Percentiles rank a stretch among this genome's conserved stretches.
phyloP scores from a whole-genome alignment of 1,284 basidiomycete genomes.

The Trametes polyzona region DNA sequence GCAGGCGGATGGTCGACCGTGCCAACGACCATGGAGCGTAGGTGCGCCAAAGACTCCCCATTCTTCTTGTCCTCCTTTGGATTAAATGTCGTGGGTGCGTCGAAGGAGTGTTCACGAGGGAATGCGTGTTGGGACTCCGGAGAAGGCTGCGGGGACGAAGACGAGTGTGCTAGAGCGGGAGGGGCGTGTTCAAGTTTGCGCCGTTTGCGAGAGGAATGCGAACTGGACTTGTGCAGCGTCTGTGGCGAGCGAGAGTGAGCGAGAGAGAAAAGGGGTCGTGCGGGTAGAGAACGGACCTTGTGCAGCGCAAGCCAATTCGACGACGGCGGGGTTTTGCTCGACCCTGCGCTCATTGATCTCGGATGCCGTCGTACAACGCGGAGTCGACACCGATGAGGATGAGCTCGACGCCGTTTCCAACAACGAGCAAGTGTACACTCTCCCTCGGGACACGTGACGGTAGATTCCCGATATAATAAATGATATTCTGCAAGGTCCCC shows the following conservation, averaged over 20 bases:
- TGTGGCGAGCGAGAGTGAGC: not conserved
- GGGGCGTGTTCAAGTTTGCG: conserved; percentile 35
- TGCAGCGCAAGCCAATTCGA: conserved; percentile 55
- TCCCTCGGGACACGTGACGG: too few relatives aligned
- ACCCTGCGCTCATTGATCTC: too few relatives aligned
- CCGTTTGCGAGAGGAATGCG: conserved; percentile 31
- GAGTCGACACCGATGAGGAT: too few relatives aligned
- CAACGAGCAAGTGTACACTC: too few relatives aligned
- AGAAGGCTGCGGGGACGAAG: too few relatives aligned
- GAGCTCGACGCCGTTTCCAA: too few relatives aligned
- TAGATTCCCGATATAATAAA: too few relatives aligned
- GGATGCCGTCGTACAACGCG: too few relatives aligned
- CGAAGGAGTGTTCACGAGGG: not conserved
- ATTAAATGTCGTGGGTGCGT: not conserved
- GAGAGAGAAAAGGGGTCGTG: not conserved
- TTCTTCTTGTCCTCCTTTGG: conserved; percentile 35
- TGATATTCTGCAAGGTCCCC: too few relatives aligned
- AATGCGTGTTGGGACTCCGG: not conserved
- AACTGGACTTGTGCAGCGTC: not conserved
- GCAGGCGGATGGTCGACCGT: conserved; percentile 42
- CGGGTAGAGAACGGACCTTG: conserved; percentile 42
- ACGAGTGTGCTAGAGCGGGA: not conserved
- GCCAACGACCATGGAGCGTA: conserved; percentile 59
- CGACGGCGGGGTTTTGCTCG: conserved; percentile 44
- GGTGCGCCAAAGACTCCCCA: conserved; percentile 49